These are phyloP conservation scores for Penicillium griseofulvum DNA, from an alignment of 2,329 filamentous ascomycete species.

Conservation along the genomic window DNA sequence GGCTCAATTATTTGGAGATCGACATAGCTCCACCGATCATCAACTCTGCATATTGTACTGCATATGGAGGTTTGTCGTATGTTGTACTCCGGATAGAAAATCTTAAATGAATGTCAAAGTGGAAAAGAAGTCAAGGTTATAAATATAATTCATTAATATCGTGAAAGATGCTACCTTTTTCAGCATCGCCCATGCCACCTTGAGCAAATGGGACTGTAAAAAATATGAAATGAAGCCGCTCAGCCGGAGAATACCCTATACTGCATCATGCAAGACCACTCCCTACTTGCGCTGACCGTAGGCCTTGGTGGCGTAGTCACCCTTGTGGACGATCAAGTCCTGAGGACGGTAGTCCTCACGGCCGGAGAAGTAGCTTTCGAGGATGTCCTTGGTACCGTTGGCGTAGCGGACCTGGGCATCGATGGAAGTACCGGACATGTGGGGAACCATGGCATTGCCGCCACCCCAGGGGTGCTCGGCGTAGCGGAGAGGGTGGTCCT, in stretches of 20 bases:
- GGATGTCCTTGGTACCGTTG: conserved; percentile 80
- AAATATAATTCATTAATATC: conserved; percentile 26
- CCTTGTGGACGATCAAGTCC: conserved; percentile 85
- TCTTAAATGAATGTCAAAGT: not conserved
- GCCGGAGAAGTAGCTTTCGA: conserved; percentile 86
- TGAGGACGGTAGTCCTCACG: conserved; percentile 82
- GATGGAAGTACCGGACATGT: conserved; percentile 98
- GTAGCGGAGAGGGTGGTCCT: conserved; percentile 87
- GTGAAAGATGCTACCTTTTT: conserved; percentile 19
- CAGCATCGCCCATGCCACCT: conserved; percentile 8
- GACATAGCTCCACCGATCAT: conserved; percentile 5
- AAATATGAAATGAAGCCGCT: not conserved
- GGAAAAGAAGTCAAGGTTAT: not conserved
- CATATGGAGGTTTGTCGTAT: no score
- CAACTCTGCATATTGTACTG: not conserved
- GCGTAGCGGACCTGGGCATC: conserved; percentile 95
- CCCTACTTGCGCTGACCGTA: conserved; percentile 68
- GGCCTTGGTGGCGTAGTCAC: conserved; percentile 92
- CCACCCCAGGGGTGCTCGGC: conserved; percentile 94
- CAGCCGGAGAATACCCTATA: not conserved
- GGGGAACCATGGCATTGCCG: conserved; percentile 97
- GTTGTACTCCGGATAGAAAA: not conserved
- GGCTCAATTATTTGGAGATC: not conserved
- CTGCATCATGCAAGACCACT: not conserved
- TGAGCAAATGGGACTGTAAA: conserved; percentile 8